A percentile compares a stretch with the other conserved stretches of the same genome.
These are phyloP conservation scores for Aspergillus homomorphus DNA, from an alignment of 495 filamentous ascomycete species.

Conservation along the genomic window DNA sequence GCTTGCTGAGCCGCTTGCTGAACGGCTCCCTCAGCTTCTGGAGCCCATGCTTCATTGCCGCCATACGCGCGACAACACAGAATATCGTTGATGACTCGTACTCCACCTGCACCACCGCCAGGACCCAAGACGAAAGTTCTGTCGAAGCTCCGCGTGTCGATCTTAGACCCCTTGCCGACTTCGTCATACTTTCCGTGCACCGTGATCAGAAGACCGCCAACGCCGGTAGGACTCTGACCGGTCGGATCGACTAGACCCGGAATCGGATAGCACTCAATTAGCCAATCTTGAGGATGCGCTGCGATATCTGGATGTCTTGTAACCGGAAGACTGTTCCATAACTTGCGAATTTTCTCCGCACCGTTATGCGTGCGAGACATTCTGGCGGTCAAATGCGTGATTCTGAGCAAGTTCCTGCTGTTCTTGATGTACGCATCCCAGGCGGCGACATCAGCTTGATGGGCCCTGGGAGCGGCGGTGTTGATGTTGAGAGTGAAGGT, in stretches of 20 bases:
- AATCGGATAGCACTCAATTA: constrained; percentile 77
- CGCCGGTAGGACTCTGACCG: constrained; percentile 60
- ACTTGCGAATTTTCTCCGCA: constrained; percentile 57
- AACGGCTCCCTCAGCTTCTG: constrained; percentile 32
- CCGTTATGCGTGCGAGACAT: constrained; percentile 66
- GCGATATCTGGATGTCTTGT: constrained; percentile 72
- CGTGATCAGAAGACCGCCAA: constrained; percentile 74
- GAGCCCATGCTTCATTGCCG: constrained; percentile 57
- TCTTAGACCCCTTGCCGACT: constrained; percentile 45
- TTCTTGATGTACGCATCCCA: constrained; percentile 77
- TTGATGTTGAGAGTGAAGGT: constrained; percentile 77
- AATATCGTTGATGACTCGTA: constrained; percentile 80
- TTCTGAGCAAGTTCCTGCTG: constrained; percentile 75
- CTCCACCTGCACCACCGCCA: constrained; percentile 55
- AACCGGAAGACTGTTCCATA: constrained; percentile 67
- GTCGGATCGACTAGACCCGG: constrained; percentile 67
- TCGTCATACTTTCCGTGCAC: constrained; percentile 86
- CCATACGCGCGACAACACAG: constrained; percentile 66
- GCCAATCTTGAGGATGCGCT: constrained; percentile 62
- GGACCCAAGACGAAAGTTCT: constrained; percentile 82
- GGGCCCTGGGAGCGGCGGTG: constrained; percentile 55
- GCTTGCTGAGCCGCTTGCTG: constrained; percentile 11
- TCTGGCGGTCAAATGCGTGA: constrained; percentile 55
- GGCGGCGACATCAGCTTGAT: constrained; percentile 37
- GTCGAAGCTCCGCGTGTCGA: constrained; percentile 72